These are phyloP conservation scores for Coniochaeta ligniaria DNA, from an alignment of 2,329 filamentous ascomycete species.

Conservation along the genomic window DNA sequence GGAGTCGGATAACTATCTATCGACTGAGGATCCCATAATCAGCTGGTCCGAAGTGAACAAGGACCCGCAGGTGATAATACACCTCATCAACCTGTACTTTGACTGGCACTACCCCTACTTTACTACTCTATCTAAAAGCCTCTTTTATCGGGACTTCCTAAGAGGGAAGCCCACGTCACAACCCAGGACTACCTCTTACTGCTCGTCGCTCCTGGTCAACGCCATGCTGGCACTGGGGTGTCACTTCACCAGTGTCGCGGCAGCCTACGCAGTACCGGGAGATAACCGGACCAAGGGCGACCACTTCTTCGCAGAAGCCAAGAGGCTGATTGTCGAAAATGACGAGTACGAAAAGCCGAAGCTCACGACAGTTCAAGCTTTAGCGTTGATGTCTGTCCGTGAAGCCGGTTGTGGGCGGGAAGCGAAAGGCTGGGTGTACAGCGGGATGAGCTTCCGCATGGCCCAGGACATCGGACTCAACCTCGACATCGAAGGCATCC, in stretches of 20 bases:
- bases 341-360: conserved; percentile 89
- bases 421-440: conserved; percentile 96
- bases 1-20: conserved; percentile 36
- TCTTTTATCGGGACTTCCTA: conserved; percentile 83
- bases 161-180: conserved; percentile 54
- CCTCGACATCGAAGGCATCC: conserved; percentile 65
- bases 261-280: conserved; percentile 61
- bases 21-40: conserved; percentile 61
- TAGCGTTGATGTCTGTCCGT: conserved; percentile 91
- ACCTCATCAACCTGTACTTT: conserved; percentile 96
- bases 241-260: conserved; percentile 76
- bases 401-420: conserved; percentile 93
- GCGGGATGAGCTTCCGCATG: conserved; percentile 98
- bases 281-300: conserved; percentile 86
- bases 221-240: conserved; percentile 89
- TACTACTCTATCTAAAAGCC: conserved; percentile 74
- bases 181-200: conserved; percentile 61
- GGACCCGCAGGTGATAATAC: conserved; percentile 70
- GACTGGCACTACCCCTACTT: conserved; percentile 98
- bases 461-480: conserved; percentile 90
- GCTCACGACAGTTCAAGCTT: conserved; percentile 83
- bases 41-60: conserved; percentile 85
- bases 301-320: conserved; percentile 93
- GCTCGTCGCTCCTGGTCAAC: conserved; percentile 85
- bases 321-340: conserved; percentile 79